Evolutionary conservation across 805 yeast genomes (phyloP).

Genomic region (Blastobotrys terrestris): DNA sequence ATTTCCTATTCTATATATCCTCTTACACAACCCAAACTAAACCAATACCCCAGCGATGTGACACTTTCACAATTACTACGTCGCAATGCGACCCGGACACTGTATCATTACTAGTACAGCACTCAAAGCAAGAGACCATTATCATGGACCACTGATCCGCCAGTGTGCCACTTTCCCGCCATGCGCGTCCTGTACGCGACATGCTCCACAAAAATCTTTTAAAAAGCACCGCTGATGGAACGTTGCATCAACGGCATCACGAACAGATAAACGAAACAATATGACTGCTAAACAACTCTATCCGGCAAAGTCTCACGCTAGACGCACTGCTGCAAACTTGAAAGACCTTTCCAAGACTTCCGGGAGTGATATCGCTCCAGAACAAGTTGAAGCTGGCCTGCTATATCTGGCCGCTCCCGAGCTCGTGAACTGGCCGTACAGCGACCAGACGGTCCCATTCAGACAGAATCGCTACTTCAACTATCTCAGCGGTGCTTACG

Average conservation of each 20-base stretch:
- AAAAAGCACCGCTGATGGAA: neutral
- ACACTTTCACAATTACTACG: too few species aligned
- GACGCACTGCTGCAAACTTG: slow-evolving; percentile 23
- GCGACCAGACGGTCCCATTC: slow-evolving; percentile 71
- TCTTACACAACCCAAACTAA: too few species aligned
- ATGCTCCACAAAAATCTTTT: neutral
- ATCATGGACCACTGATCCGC: neutral
- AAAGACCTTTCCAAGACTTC: slow-evolving; percentile 31
- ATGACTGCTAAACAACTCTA: slow-evolving; percentile 40
- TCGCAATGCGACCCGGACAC: too few species aligned
- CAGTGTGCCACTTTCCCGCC: neutral
- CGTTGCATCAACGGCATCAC: neutral
- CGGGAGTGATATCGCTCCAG: slow-evolving; percentile 20
- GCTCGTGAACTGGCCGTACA: slow-evolving; percentile 54
- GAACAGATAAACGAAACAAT: too few species aligned
- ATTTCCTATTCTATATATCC: too few species aligned
- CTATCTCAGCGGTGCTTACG: slow-evolving; percentile 70
- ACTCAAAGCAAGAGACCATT: neutral
- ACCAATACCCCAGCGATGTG: too few species aligned
- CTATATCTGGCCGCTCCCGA: slow-evolving; percentile 35
- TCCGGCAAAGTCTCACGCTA: slow-evolving; percentile 78
- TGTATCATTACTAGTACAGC: too few species aligned
- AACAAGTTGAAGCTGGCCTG: slow-evolving; percentile 43
- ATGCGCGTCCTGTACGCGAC: neutral
- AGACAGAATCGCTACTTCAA: slow-evolving; percentile 90